Evolutionary conservation across 2,329 filamentous ascomycete species (phyloP), one percentile per base, ranked within the genome.

Genomic region (Colletotrichum theobromicola): DNA sequence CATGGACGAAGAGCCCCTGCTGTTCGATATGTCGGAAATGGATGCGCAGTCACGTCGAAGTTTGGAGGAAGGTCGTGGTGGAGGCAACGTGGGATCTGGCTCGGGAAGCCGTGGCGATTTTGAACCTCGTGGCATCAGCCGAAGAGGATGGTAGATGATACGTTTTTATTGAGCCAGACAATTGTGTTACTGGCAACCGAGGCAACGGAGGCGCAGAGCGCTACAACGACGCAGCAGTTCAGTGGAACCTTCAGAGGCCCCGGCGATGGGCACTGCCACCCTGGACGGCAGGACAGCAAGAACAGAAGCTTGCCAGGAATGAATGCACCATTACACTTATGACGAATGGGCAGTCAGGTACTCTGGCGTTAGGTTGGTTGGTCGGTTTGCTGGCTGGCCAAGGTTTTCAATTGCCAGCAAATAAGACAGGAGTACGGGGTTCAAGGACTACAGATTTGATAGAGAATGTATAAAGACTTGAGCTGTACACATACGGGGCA

Each of bases 21-120:
- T 95, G 12, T 95, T 95, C 82, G 92, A 93, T 76, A 91, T 95
- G 87, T 94, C 92, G 42, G 93, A 95, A 81, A 90, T 94, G 80
- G 91, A 92, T 77, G 86, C 89, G 21, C 87, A 88, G 70, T 88
- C 88, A 58, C 85, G 91, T 75, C 87, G 89, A 76, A 93, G 90
- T 77, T 81, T 92, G 9, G 91, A 93, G 77, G 91, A 92, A 75
- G 84, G 82, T 2, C 82, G 85, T 57, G 82, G 84, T 5, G 82
- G 83, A 32, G 81, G 81, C 26, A 84, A 84, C 72, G 82, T 84
- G 66, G 87, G 84, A 21, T 79, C 83, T 28, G 82, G 78, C 5
- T 76, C 76, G 18, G 75, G 77, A 21, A 81, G 87, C 34, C 82
- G 84, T 69, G 82, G 81, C 60, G 80, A 80, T 18, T 88, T 84